Evolutionary conservation across 345 rosid genomes (phyloP), one percentile per base, ranked within the genome.

Genomic region (Streptanthus diversifolius): DNA sequence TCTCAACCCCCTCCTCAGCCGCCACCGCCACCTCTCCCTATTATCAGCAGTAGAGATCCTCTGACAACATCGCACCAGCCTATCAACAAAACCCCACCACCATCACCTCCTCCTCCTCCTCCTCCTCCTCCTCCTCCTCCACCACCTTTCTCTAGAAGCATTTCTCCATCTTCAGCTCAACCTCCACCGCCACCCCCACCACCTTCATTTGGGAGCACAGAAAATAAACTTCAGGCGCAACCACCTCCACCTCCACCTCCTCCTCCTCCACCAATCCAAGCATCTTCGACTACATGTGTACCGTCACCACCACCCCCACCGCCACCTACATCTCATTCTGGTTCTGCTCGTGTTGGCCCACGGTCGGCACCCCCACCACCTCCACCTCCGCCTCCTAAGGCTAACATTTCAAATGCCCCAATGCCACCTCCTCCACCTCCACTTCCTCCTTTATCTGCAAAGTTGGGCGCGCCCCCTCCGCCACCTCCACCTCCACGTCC

Each of bases 301-400:
- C 74, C 81, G 27, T 82, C 82, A 1, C 81, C 82, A 7, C 83
- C 82, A 1, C 82, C 83, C 1, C 84, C 84, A 2, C 81, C 70
- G 14, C 74, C 80, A 4, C 67, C 71, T 3, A 43, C 69, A 11
- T 40, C 78, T 54, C 66, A 45, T 52, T 21, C 48, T 37, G 65
- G 58, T 63, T 44, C 40, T 53, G 48, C 15, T 69, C 51, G 74
- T 40, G 59, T 29, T 76, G 70, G 57, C 51, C 76, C 73, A 18
- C 71, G 77, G 54, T 62, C 37, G n/a, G 59, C 76, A 33, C 71
- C 70, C 65, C 73, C 67, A 17, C 76, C 71, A 63, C 77, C 75
- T 2, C 75, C 65, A 25, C 72, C 73, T 33, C 75, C 60, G 3
- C 75, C 66, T 70, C 66, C 54, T 52, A 47, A 66, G 51, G 61